Conservation (phyloP, 2,329 filamentous ascomycete species). For the Pyricularia pennisetigena region DNA sequence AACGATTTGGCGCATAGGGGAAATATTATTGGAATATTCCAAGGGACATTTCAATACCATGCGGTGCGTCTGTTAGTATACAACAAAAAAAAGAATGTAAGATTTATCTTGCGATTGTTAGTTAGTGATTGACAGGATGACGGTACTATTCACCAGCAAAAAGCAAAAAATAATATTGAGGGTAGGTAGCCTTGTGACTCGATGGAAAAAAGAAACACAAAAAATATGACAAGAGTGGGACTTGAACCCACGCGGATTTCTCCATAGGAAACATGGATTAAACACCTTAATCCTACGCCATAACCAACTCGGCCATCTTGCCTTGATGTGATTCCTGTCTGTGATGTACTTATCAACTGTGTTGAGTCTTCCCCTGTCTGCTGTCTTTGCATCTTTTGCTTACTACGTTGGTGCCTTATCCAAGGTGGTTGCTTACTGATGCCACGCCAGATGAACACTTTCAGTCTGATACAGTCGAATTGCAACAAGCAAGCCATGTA, state of each 20-base stretch:
- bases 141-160: too few species aligned
- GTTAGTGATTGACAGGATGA: too few species aligned
- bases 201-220: neutral
- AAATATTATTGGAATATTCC: too few species aligned
- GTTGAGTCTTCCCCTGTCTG: too few species aligned
- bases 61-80: too few species aligned
- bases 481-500: neutral
- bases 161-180: too few species aligned
- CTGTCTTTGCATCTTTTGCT: neutral
- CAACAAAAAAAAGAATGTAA: too few species aligned
- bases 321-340: neutral
- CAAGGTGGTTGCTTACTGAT: neutral
- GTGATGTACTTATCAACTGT: too few species aligned
- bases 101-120: too few species aligned
- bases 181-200: too few species aligned
- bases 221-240: neutral
- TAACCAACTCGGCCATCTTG: constrained; percentile 1
- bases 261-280: neutral
- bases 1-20: too few species aligned
- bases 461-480: neutral
- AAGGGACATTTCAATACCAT: too few species aligned
- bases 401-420: neutral
- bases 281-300: constrained; percentile 2
- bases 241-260: neutral
- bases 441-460: neutral